Percentiles rank a stretch among this genome's conserved stretches.
These are phyloP conservation scores for Ceratopteris richardii DNA, from an alignment of 75 land plant genomes.

Conservation along the genomic window DNA sequence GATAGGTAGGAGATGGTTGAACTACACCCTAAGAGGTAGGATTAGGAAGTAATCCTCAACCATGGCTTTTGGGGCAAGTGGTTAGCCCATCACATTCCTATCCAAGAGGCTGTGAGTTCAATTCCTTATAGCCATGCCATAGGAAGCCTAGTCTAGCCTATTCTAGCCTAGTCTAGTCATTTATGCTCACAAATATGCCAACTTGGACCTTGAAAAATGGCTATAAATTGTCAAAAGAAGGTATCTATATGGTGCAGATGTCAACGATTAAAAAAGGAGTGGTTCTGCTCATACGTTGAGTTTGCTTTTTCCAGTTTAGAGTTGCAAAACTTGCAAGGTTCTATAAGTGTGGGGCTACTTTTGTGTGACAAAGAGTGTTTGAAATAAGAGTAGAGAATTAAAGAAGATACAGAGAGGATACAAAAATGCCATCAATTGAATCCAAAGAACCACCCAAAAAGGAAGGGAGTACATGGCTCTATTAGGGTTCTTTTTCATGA, in stretches of 20 bases:
- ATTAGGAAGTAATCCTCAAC: no score
- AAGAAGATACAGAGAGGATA: slow-evolving; percentile 39
- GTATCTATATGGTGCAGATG: slow-evolving; percentile 87
- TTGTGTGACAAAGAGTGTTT: slow-evolving; percentile 74
- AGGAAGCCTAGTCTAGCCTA: no score
- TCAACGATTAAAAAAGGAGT: slow-evolving; percentile 69
- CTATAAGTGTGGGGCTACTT: slow-evolving; percentile 68
- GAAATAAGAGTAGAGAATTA: slow-evolving; percentile 31
- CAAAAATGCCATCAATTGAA: slow-evolving; percentile 45
- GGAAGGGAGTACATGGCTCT: no score
- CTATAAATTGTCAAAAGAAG: slow-evolving; percentile 78
- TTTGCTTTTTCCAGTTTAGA: slow-evolving; percentile 37
- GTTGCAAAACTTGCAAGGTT: slow-evolving; percentile 34
- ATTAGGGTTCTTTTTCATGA: not conserved
- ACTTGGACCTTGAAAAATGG: slow-evolving; percentile 72
- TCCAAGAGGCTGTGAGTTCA: no score
- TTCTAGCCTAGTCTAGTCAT: no score
- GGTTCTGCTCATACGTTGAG: slow-evolving; percentile 83
- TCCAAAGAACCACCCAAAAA: slow-evolving; percentile 17
- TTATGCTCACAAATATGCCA: slow-evolving; percentile 91
- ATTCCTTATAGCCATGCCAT: no score
- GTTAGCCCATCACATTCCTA: no score
- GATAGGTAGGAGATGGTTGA: no score
- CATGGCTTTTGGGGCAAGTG: no score
- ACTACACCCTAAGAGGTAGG: no score